phyloP scores from a whole-genome alignment of 768 basidiomycete genomes.

The Mycena metata region DNA sequence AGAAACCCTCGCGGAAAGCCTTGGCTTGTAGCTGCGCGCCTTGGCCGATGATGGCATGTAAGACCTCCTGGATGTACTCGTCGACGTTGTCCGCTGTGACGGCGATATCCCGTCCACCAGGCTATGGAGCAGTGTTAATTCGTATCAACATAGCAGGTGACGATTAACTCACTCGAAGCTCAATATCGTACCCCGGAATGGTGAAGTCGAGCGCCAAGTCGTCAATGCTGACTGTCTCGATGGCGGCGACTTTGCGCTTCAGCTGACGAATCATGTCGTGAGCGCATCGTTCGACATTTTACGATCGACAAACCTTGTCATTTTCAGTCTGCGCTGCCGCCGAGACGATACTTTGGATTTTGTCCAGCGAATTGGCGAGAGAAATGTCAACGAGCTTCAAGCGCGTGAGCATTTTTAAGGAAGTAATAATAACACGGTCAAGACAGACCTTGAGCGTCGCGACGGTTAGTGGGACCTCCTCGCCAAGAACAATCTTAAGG shows the following conservation, averaged over 20 bases:
- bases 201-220: constrained; percentile 97
- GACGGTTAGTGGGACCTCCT: constrained; percentile 86
- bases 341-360: constrained; percentile 78
- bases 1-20: constrained; percentile 95
- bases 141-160: neutral
- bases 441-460: constrained; percentile 80
- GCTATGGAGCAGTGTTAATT: constrained; percentile 55
- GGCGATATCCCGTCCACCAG: constrained; percentile 80
- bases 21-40: constrained; percentile 85
- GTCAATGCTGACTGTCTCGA: constrained; percentile 78
- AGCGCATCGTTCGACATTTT: constrained; percentile 1
- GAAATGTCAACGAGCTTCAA: constrained; percentile 84
- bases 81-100: constrained; percentile 92
- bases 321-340: constrained; percentile 55
- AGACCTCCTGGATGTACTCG: constrained; percentile 88
- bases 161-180: constrained; percentile 76
- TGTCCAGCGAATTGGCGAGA: constrained; percentile 87
- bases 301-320: constrained; percentile 64
- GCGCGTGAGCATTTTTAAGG: constrained; percentile 27
- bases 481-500: constrained; percentile 89
- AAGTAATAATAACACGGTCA: neutral
- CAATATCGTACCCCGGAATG: constrained; percentile 94
- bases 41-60: constrained; percentile 89
- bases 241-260: constrained; percentile 66
- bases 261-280: constrained; percentile 52